These are phyloP conservation scores for Paramecium octaurelia DNA, from an alignment of 73 alveolate genomes.

Conservation along the genomic window DNA sequence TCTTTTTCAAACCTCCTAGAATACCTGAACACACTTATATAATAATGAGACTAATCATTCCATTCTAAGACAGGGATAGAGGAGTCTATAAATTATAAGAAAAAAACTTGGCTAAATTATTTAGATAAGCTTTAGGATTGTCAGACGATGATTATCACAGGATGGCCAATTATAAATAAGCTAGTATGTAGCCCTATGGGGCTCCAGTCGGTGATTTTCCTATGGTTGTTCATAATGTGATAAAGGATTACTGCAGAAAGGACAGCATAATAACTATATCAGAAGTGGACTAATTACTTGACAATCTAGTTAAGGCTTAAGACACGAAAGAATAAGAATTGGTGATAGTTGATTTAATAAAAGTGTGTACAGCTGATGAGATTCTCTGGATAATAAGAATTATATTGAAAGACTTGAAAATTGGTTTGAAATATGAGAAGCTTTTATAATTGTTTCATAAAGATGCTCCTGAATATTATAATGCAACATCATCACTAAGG, in stretches of 20 bases:
- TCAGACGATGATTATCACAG: slow-evolving; percentile 86
- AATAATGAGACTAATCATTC: slow-evolving; percentile 78
- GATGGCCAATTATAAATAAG: slow-evolving; percentile 92
- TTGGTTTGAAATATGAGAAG: slow-evolving; percentile 88
- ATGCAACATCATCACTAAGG: slow-evolving; percentile 83
- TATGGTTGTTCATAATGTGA: slow-evolving; percentile 77
- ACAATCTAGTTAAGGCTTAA: slow-evolving; percentile 74
- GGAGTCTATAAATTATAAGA: slow-evolving; percentile 91
- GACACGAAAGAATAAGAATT: slow-evolving; percentile 77
- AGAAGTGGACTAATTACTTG: slow-evolving; percentile 81
- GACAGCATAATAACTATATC: slow-evolving; percentile 72
- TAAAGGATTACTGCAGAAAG: slow-evolving; percentile 74
- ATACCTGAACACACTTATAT: slow-evolving; percentile 59
- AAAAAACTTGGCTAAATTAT: slow-evolving; percentile 80
- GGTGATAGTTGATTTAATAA: slow-evolving; percentile 74
- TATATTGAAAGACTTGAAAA: slow-evolving; percentile 88
- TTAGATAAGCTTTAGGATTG: slow-evolving; percentile 81
- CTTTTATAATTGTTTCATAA: slow-evolving; percentile 83
- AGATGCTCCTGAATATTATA: slow-evolving; percentile 89
- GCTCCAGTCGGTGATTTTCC: slow-evolving; percentile 96
- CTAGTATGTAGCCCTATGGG: slow-evolving; percentile 79
- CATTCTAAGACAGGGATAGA: slow-evolving; percentile 90
- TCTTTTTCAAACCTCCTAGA: slow-evolving; percentile 19
- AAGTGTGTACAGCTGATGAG: slow-evolving; percentile 82
- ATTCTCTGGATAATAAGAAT: slow-evolving; percentile 91